Evolutionary conservation across 495 filamentous ascomycete species (phyloP).

Genomic region (Neurospora sp.): DNA sequence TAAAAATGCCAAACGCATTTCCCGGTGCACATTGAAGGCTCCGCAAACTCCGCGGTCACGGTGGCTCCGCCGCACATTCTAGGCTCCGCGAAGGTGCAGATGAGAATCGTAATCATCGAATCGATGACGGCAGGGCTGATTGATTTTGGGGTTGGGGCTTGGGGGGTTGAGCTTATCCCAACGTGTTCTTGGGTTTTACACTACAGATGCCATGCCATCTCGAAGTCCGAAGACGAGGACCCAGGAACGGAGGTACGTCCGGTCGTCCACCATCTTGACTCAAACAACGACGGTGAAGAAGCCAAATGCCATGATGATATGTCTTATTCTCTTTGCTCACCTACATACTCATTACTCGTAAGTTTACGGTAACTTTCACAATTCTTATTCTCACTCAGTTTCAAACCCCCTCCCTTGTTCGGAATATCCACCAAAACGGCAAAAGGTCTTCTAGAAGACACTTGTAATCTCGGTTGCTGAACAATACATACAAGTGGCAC

Average conservation of each 20-base stretch:
- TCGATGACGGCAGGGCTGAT: background rate
- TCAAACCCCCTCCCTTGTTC: background rate
- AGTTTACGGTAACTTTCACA: background rate
- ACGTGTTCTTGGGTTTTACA: background rate
- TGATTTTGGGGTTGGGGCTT: background rate
- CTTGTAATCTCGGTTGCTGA: background rate
- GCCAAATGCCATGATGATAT: background rate
- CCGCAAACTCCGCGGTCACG: background rate
- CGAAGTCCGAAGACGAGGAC: background rate
- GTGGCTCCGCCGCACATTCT: background rate
- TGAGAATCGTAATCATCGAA: background rate
- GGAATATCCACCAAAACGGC: background rate
- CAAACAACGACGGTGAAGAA: background rate
- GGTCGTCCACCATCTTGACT: background rate
- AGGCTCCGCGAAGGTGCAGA: background rate
- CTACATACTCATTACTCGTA: background rate
- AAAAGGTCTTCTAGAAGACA: background rate
- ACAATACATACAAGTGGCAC: too few relatives aligned
- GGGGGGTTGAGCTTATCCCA: background rate
- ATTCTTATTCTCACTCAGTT: background rate
- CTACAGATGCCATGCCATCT: background rate
- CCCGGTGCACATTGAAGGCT: background rate
- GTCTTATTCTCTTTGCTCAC: background rate
- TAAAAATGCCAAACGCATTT: background rate
- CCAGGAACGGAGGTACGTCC: background rate